A percentile compares a stretch with the other conserved stretches of the same genome.
Conservation (phyloP, 2,329 filamentous ascomycete species). For the Aureobasidium sp. region DNA sequence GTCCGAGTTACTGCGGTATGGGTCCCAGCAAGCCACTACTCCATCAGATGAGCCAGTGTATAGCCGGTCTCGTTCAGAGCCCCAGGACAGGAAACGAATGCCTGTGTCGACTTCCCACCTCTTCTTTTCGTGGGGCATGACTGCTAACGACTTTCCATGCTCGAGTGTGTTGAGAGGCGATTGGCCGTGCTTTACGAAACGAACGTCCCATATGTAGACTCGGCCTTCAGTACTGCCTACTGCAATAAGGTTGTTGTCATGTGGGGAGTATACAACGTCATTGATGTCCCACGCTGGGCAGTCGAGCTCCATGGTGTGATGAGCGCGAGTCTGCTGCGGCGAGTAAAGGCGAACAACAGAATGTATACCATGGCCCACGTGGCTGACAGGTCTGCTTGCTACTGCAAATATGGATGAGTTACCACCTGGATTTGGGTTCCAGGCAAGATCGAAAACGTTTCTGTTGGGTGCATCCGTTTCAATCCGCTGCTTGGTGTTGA, state of each 20-base stretch:
- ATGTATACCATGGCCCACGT: conserved; percentile 31
- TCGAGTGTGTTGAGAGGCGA: conserved; percentile 39
- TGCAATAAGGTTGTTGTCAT: conserved; percentile 43
- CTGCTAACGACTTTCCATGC: conserved; percentile 44
- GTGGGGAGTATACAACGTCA: conserved; percentile 41
- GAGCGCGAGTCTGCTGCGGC: conserved; percentile 22
- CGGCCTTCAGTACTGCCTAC: conserved; percentile 52
- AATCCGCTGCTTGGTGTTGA: conserved; percentile 32
- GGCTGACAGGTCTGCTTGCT: conserved; percentile 36
- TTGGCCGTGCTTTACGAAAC: conserved; percentile 29
- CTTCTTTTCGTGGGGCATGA: conserved; percentile 33
- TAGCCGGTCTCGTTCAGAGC: conserved; percentile 40
- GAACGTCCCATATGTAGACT: conserved; percentile 53
- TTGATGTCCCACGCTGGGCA: conserved; percentile 55
- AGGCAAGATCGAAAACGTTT: conserved; percentile 51
- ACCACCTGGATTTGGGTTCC: conserved; percentile 39
- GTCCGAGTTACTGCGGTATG: conserved; percentile 42
- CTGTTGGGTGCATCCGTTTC: conserved; percentile 39
- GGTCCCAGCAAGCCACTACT: conserved; percentile 51
- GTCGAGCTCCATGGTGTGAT: conserved; percentile 37
- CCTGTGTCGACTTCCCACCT: conserved; percentile 49
- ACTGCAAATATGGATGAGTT: conserved; percentile 41
- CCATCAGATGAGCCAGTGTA: conserved; percentile 55
- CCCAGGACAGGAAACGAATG: conserved; percentile 51
- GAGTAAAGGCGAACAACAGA: conserved; percentile 48